A percentile compares a stretch with the other conserved stretches of the same genome.
phyloP scores from a whole-genome alignment of 345 rosid species.

The Populus pruinosa region DNA sequence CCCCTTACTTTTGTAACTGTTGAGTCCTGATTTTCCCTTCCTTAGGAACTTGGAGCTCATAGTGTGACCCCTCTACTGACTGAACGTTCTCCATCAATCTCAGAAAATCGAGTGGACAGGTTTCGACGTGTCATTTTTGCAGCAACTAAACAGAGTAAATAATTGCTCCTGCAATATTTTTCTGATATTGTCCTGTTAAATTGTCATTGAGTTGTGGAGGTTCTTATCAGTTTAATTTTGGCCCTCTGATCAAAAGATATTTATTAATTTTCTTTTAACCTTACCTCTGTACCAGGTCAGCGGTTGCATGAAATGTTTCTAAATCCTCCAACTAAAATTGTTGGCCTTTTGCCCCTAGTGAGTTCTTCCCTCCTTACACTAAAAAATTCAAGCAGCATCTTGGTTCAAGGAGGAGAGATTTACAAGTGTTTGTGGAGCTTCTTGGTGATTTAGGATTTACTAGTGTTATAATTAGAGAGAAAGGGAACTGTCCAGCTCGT shows the following conservation, averaged over 20 bases:
- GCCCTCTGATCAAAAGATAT: neutral
- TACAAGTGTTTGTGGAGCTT: neutral
- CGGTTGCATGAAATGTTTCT: slow-evolving; percentile 76
- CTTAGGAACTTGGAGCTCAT: slow-evolving; percentile 79
- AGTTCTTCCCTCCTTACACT: slow-evolving; percentile 27
- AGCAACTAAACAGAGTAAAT: slow-evolving; percentile 80
- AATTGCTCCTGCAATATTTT: neutral
- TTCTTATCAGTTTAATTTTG: neutral
- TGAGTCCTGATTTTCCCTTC: slow-evolving; percentile 8
- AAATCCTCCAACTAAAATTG: slow-evolving; percentile 60
- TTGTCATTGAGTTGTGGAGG: neutral
- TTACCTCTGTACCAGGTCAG: slow-evolving; percentile 47
- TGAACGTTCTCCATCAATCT: slow-evolving; percentile 63
- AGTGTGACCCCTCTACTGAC: slow-evolving; percentile 83
- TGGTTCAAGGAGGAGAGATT: neutral
- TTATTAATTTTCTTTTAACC: neutral
- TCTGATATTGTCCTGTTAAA: neutral
- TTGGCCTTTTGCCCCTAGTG: slow-evolving; percentile 52
- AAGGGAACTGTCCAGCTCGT: neutral
- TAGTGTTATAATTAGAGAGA: neutral
- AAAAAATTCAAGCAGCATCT: neutral
- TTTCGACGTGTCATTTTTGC: slow-evolving; percentile 74
- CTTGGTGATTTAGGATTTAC: neutral
- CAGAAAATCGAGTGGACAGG: slow-evolving; percentile 74
- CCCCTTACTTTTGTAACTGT: neutral